phyloP scores from a whole-genome alignment of 164 flowering plant genomes.

The Magnolia sinica region DNA sequence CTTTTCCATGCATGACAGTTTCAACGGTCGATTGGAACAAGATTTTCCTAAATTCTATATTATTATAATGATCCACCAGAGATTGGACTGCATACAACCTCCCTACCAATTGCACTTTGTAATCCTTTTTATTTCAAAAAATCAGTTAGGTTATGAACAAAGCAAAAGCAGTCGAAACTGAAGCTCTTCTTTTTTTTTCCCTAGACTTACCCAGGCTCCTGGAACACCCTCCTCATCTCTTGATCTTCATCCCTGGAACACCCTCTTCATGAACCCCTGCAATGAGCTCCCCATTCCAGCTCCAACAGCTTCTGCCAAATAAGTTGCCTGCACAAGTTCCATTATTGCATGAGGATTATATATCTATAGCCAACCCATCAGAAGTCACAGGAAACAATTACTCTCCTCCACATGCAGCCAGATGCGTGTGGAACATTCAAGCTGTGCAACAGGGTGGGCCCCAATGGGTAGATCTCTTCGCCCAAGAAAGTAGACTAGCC shows the following conservation, averaged over 20 bases:
- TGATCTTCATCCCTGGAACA: constrained; percentile 34
- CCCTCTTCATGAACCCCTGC: constrained; percentile 53
- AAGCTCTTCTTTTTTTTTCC: neutral
- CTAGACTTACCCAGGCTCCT: neutral
- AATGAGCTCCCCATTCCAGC: constrained; percentile 75
- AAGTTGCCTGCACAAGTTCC: neutral
- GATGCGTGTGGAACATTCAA: no score
- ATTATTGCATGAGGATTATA: no score
- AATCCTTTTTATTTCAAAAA: neutral
- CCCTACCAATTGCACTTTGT: neutral
- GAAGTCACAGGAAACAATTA: no score
- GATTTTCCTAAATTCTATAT: neutral
- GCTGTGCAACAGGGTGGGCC: no score
- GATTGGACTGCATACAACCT: neutral
- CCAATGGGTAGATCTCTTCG: no score
- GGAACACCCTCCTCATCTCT: neutral
- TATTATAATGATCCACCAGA: neutral
- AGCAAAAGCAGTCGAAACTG: neutral
- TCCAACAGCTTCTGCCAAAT: constrained; percentile 84
- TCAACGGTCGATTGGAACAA: neutral
- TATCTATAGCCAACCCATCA: no score
- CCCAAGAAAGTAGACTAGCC: no score
- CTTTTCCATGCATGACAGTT: neutral
- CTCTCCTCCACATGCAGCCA: no score
- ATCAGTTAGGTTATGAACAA: neutral